Conservation (phyloP, 306 rosid genomes). For the Sicyos baderoa region DNA sequence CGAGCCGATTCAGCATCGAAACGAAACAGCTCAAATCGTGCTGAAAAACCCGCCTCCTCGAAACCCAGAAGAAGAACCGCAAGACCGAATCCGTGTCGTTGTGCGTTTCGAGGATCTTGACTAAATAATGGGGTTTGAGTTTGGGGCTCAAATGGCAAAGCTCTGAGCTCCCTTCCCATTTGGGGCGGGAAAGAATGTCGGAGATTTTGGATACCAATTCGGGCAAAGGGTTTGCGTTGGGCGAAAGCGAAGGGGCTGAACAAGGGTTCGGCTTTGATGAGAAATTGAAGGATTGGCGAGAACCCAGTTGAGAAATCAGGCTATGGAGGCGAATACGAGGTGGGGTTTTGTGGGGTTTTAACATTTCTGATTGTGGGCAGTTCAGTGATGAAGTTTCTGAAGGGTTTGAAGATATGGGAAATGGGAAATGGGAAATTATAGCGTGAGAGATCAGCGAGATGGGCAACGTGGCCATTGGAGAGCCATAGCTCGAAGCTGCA, state of each 20-base stretch:
- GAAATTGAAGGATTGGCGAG: slow-evolving; percentile 21
- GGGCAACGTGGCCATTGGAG: slow-evolving; percentile 29
- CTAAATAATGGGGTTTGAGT: slow-evolving; percentile 20
- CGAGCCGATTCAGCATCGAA: slow-evolving; percentile 33
- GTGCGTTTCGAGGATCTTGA: slow-evolving; percentile 27
- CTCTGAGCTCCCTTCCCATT: slow-evolving; percentile 29
- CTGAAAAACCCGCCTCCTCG: slow-evolving; percentile 19
- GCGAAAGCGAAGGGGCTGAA: neutral
- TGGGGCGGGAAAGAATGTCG: slow-evolving; percentile 27
- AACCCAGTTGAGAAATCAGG: slow-evolving; percentile 22
- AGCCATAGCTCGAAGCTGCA: slow-evolving; percentile 16
- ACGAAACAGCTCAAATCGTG: slow-evolving; percentile 29
- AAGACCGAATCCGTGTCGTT: slow-evolving; percentile 25
- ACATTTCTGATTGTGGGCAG: slow-evolving; percentile 20
- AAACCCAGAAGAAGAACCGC: slow-evolving; percentile 39
- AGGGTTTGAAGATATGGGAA: slow-evolving; percentile 19
- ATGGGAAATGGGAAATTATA: neutral
- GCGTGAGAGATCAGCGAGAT: slow-evolving; percentile 17
- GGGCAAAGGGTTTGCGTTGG: slow-evolving; percentile 8
- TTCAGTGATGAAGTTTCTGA: slow-evolving; percentile 12
- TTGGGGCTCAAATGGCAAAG: slow-evolving; percentile 24
- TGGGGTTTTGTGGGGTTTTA: slow-evolving; percentile 29
- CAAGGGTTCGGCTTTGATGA: slow-evolving; percentile 20
- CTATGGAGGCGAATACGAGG: slow-evolving; percentile 15
- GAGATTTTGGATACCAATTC: slow-evolving; percentile 25